These are phyloP conservation scores for Zygosaccharomyces sapae DNA, from an alignment of 1,139 yeast genomes.

Conservation along the genomic window DNA sequence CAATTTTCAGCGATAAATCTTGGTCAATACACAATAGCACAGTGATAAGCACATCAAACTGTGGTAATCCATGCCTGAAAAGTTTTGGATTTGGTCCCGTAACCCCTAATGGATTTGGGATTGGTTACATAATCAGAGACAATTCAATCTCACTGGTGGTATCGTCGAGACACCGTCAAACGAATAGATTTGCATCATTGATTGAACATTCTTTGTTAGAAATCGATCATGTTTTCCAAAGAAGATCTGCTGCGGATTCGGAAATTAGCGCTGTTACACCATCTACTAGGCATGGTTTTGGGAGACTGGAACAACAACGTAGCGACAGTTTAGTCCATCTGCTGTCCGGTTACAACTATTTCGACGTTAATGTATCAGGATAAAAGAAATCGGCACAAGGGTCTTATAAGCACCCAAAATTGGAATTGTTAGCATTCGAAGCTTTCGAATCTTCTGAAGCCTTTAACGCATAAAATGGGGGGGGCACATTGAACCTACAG, in stretches of 20 bases:
- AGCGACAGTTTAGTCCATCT: slow-evolving; percentile 27
- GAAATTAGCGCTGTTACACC: background rate
- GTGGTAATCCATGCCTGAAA: slow-evolving; percentile 84
- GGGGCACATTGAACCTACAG: no score
- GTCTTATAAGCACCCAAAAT: no score
- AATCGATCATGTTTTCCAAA: slow-evolving; percentile 28
- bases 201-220: slow-evolving; percentile 32
- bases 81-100: slow-evolving; percentile 93
- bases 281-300: background rate
- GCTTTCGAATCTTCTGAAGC: no score
- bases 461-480: no score
- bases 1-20: slow-evolving; percentile 74
- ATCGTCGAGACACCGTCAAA: slow-evolving; percentile 87
- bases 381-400: slow-evolving; percentile 5
- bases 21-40: slow-evolving; percentile 68
- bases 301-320: slow-evolving; percentile 9
- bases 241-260: slow-evolving; percentile 10
- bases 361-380: slow-evolving; percentile 34
- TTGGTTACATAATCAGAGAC: slow-evolving; percentile 84
- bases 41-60: slow-evolving; percentile 59
- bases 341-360: slow-evolving; percentile 34
- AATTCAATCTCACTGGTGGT: slow-evolving; percentile 83
- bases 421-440: no score
- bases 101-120: slow-evolving; percentile 83
- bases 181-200: slow-evolving; percentile 60